phyloP scores from a whole-genome alignment of 208 protist genomes.

The Pavlovales sp. region DNA sequence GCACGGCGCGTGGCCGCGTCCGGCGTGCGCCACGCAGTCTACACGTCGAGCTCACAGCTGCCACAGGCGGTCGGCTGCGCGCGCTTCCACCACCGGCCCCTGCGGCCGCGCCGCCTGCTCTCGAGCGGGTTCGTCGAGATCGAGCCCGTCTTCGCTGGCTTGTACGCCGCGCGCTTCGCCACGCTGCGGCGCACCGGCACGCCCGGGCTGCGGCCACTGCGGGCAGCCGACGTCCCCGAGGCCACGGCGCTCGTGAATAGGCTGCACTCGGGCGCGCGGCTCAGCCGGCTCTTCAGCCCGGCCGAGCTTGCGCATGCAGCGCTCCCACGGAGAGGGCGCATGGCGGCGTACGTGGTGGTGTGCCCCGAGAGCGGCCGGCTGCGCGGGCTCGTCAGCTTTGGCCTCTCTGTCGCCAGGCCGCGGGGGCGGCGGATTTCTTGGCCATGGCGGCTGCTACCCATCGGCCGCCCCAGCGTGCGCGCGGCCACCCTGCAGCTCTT shows the following conservation, averaged over 20 bases:
- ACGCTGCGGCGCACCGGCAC: not conserved
- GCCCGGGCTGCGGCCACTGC: not conserved
- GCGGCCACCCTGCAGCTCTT: not conserved
- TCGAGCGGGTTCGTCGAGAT: not conserved
- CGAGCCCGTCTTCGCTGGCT: not conserved
- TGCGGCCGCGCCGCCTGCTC: not conserved
- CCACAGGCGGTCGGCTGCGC: not conserved
- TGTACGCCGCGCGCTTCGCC: not conserved
- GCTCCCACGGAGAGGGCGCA: too few relatives aligned
- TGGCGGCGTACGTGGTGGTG: not conserved
- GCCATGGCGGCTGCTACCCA: not conserved
- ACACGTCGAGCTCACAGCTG: not conserved
- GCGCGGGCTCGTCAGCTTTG: not conserved
- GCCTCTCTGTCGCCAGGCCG: not conserved
- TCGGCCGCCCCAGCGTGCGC: not conserved
- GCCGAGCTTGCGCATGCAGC: not conserved
- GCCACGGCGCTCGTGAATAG: not conserved
- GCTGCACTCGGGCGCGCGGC: not conserved
- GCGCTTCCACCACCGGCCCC: not conserved
- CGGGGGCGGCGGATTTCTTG: not conserved
- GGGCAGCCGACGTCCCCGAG: not conserved
- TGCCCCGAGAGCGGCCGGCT: not conserved
- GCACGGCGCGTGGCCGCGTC: not conserved
- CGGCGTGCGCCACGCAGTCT: not conserved
- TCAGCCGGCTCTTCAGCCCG: not conserved